phyloP scores from a whole-genome alignment of 139 green algal genomes.

The Yamagishiella unicocca region DNA sequence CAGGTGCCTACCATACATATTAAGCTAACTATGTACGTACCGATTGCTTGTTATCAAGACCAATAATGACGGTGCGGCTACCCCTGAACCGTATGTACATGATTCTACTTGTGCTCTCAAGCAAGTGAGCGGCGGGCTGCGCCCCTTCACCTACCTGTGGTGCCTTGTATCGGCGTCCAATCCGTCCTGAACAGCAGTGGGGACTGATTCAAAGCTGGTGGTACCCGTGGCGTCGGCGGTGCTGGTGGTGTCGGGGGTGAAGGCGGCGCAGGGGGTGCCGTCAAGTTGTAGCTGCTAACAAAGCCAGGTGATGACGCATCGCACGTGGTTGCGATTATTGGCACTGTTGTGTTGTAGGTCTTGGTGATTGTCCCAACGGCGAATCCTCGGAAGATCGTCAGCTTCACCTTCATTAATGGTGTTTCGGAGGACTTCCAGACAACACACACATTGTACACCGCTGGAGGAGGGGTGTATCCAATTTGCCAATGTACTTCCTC shows the following conservation, averaged over 20 bases:
- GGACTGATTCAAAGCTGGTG: neutral
- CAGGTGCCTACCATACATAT: no score
- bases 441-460: neutral
- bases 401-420: neutral
- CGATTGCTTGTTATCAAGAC: no score
- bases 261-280: neutral
- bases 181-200: neutral
- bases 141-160: no score
- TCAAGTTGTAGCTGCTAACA: neutral
- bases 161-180: neutral
- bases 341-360: neutral
- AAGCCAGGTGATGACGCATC: no score
- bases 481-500: constrained; percentile 3
- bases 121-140: no score
- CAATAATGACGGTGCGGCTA: no score
- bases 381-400: neutral
- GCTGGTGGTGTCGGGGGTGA: no score
- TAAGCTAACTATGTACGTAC: no score
- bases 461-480: neutral
- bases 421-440: neutral
- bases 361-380: neutral
- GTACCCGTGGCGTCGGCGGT: neutral
- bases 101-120: no score
- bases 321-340: neutral
- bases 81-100: no score